phyloP scores from a whole-genome alignment of 805 yeast species.

The Debaryomyces hansenii region DNA sequence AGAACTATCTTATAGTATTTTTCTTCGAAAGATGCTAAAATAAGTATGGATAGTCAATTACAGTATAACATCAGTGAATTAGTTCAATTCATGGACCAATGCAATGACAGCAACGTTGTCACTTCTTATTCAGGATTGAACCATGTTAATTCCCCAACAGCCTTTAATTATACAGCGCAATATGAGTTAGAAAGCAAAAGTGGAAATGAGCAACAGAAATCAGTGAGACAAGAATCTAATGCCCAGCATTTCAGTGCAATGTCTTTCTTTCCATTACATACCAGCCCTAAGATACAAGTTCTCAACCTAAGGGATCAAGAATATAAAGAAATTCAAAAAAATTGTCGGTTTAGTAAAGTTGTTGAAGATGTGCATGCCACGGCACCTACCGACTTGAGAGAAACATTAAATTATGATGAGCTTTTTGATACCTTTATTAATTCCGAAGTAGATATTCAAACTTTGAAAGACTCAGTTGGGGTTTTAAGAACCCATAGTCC shows the following conservation, averaged over 20 bases:
- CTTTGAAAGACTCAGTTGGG: not conserved
- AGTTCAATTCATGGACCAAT: not conserved
- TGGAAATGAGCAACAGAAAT: not conserved
- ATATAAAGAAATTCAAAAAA: no score
- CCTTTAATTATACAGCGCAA: no score
- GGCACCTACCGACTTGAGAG: not conserved
- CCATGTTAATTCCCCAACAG: no score
- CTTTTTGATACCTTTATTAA: slow-evolving; percentile 2
- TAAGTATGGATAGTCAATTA: not conserved
- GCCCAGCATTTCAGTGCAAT: not conserved
- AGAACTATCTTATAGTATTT: not conserved
- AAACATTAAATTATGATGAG: not conserved
- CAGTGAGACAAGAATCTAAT: not conserved
- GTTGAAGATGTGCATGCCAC: no score
- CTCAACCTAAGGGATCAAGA: no score
- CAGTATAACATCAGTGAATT: not conserved
- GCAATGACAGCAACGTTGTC: not conserved
- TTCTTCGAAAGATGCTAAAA: not conserved
- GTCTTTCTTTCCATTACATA: not conserved
- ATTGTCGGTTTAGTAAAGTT: no score
- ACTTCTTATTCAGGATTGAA: no score
- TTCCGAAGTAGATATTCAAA: not conserved
- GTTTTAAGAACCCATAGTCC: not conserved
- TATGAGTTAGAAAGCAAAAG: not conserved
- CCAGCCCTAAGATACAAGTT: not conserved